Evolutionary conservation across 495 filamentous ascomycete species (phyloP).

Genomic region (Margaritispora aquatica): DNA sequence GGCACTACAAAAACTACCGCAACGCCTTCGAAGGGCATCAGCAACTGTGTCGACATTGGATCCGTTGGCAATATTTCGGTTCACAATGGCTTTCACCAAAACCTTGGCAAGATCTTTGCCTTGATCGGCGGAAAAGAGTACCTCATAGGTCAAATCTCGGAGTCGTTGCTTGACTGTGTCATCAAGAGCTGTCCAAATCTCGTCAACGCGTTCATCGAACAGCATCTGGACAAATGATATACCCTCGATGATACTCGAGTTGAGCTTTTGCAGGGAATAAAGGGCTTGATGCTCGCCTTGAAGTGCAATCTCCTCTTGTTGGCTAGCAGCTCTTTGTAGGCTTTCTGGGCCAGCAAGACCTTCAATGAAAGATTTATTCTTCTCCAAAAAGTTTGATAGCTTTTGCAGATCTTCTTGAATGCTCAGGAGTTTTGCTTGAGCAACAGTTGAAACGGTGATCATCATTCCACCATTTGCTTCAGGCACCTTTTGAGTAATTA

Average conservation of each 20-base stretch:
- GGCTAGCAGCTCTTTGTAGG: slow-evolving; percentile 58
- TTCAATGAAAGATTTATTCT: slow-evolving; percentile 85
- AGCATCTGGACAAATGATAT: slow-evolving; percentile 92
- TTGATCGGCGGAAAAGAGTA: slow-evolving; percentile 67
- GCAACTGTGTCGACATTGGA: slow-evolving; percentile 96
- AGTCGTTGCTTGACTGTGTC: slow-evolving; percentile 60
- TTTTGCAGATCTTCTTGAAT: slow-evolving; percentile 77
- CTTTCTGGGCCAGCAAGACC: slow-evolving; percentile 84
- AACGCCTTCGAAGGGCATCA: slow-evolving; percentile 81
- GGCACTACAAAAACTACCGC: slow-evolving; percentile 92
- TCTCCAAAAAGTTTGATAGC: slow-evolving; percentile 71
- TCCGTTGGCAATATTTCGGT: slow-evolving; percentile 90
- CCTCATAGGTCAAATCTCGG: slow-evolving; percentile 73
- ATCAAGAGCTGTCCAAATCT: slow-evolving; percentile 78
- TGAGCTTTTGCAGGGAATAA: slow-evolving; percentile 73
- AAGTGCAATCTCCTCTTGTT: slow-evolving; percentile 82
- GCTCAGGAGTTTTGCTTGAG: slow-evolving; percentile 55
- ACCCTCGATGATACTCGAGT: slow-evolving; percentile 84
- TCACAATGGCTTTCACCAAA: slow-evolving; percentile 95
- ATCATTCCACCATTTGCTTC: slow-evolving; percentile 48
- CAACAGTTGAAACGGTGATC: slow-evolving; percentile 55
- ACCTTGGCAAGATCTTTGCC: slow-evolving; percentile 94
- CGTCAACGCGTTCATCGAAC: slow-evolving; percentile 84
- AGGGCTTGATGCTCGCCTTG: slow-evolving; percentile 93
- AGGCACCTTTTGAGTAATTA: slow-evolving; percentile 33